Conservation (phyloP, 805 yeast species). For the Starmerella floricola region DNA sequence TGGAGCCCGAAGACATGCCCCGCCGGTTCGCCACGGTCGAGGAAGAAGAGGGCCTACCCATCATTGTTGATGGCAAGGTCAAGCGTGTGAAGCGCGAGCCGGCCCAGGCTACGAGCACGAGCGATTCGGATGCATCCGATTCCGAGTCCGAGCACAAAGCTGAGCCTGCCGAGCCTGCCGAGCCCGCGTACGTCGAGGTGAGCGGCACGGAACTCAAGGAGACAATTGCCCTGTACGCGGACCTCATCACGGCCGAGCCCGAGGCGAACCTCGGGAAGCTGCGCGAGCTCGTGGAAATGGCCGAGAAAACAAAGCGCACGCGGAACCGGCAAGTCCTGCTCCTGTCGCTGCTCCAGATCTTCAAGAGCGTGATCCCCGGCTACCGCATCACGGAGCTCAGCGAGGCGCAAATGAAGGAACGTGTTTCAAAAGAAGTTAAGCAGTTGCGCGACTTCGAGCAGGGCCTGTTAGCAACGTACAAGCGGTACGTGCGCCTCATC, state of each 20-base stretch:
- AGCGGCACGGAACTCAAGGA: conserved; percentile 55
- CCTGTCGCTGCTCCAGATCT: conserved; percentile 69
- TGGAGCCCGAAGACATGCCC: conserved; percentile 61
- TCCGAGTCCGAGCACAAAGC: conserved; percentile 26
- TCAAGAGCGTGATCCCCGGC: conserved; percentile 76
- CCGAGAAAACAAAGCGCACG: conserved; percentile 31
- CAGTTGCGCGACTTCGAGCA: conserved; percentile 72
- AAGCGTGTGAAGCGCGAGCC: conserved; percentile 40
- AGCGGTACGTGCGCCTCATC: conserved; percentile 49
- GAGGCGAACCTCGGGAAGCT: conserved; percentile 65
- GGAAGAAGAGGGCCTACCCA: conserved; percentile 53
- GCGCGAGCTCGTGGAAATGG: conserved; percentile 35
- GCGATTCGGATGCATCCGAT: too few relatives aligned
- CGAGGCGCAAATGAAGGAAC: conserved; percentile 69
- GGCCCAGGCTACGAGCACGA: conserved; percentile 22
- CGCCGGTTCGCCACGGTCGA: conserved; percentile 35
- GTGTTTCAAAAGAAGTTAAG: conserved; percentile 72
- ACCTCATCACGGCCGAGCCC: conserved; percentile 70
- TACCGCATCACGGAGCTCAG: conserved; percentile 74
- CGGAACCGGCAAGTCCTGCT: conserved; percentile 55
- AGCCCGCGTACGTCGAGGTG: conserved; percentile 37
- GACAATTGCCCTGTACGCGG: conserved; percentile 71
- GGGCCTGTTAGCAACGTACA: conserved; percentile 55
- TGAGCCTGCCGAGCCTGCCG: conserved; percentile 21
- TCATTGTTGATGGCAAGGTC: conserved; percentile 58